phyloP scores from a whole-genome alignment of 106 monocot species.

The Acorus gramineus region DNA sequence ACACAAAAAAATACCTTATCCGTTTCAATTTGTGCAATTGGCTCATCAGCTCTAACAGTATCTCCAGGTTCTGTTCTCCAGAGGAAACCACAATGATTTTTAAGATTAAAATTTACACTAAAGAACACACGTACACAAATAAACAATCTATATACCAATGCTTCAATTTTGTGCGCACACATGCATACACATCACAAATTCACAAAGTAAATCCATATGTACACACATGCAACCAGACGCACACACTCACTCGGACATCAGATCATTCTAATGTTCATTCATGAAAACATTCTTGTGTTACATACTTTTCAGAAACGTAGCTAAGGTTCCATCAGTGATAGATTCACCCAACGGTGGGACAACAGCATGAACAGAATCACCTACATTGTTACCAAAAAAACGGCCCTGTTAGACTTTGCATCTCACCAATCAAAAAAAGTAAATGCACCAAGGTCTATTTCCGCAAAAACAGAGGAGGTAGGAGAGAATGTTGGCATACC shows the following conservation, averaged over 20 bases:
- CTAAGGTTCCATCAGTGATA: slow-evolving; percentile 92
- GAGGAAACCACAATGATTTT: no score
- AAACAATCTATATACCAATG: no score
- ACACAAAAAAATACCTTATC: slow-evolving; percentile 56
- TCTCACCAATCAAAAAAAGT: neutral
- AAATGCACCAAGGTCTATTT: neutral
- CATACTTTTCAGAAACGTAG: slow-evolving; percentile 83
- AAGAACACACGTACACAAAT: no score
- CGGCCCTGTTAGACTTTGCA: neutral
- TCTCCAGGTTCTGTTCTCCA: slow-evolving; percentile 79
- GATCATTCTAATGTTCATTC: no score
- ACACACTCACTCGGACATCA: no score
- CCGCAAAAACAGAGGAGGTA: neutral
- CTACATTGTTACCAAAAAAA: slow-evolving; percentile 22
- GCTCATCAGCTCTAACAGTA: slow-evolving; percentile 67
- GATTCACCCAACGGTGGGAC: slow-evolving; percentile 99
- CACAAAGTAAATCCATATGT: no score
- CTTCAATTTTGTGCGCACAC: no score
- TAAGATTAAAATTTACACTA: no score
- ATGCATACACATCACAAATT: no score
- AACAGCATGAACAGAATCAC: slow-evolving; percentile 68
- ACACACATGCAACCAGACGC: no score
- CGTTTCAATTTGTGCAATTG: slow-evolving; percentile 94
- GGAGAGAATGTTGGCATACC: slow-evolving; percentile 17
- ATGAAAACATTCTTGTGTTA: neutral